A percentile compares a stretch with the other conserved stretches of the same genome.
Evolutionary conservation across 371 early-diverging fungal species (phyloP).

Genomic region (Neoconidiobolus thromboides): DNA sequence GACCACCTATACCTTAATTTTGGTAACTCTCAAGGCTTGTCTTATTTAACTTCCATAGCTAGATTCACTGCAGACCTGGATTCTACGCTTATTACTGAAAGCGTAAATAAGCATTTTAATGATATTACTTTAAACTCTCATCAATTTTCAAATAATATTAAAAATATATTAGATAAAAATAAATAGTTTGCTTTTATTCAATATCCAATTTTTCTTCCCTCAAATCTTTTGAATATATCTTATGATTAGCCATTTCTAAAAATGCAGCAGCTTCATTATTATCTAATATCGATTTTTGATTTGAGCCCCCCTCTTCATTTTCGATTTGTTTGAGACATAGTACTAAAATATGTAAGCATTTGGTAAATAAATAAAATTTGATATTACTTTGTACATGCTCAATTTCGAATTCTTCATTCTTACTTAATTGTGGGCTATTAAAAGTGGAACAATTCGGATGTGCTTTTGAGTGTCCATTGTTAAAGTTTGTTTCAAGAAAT

Average conservation of each 20-base stretch:
- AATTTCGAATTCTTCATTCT: conserved; percentile 34
- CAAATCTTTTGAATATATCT: conserved; percentile 54
- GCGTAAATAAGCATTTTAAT: too few species aligned
- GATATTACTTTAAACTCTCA: too few species aligned
- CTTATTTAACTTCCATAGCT: too few species aligned
- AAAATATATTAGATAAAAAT: too few species aligned
- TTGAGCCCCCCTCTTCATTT: conserved; percentile 29
- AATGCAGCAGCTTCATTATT: conserved; percentile 51
- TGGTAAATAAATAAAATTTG: neutral
- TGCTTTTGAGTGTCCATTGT: conserved; percentile 49
- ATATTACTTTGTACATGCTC: conserved; percentile 46
- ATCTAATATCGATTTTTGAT: conserved; percentile 26
- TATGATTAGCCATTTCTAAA: conserved; percentile 71
- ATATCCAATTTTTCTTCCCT: conserved; percentile 20
- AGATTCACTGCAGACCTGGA: too few species aligned
- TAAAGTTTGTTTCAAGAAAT: conserved; percentile 48
- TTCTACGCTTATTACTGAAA: too few species aligned
- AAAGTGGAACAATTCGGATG: conserved; percentile 48
- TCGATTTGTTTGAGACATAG: conserved; percentile 42
- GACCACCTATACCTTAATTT: too few species aligned
- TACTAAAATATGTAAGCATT: conserved; percentile 17
- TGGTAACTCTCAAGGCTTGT: too few species aligned
- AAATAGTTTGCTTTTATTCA: too few species aligned
- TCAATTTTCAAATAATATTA: too few species aligned
- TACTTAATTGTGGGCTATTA: conserved; percentile 34